Percentiles rank a stretch among this genome's conserved stretches.
phyloP scores from a whole-genome alignment of 805 yeast species.

The Priceomyces melissophilus region DNA sequence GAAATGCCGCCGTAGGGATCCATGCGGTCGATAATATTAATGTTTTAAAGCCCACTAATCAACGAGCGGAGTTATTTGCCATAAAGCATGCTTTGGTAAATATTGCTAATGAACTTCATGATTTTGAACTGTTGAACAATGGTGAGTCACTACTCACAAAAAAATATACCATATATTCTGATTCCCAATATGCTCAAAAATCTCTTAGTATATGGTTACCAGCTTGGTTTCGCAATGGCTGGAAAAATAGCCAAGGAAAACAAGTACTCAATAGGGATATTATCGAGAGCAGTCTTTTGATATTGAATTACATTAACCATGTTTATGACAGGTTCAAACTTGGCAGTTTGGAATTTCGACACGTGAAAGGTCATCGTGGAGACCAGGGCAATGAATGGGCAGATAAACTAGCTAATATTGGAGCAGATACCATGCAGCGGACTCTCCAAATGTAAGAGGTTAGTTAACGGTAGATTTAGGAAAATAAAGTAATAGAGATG shows the following conservation, averaged over 20 bases:
- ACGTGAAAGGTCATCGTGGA: slow-evolving; percentile 76
- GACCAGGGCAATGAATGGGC: slow-evolving; percentile 72
- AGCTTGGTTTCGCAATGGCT: slow-evolving; percentile 57
- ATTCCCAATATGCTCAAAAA: slow-evolving; percentile 65
- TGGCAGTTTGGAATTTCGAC: slow-evolving; percentile 28
- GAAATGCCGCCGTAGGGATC: slow-evolving; percentile 57
- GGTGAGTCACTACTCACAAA: slow-evolving; percentile 7
- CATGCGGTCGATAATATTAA: slow-evolving; percentile 18
- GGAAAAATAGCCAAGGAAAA: slow-evolving; percentile 42
- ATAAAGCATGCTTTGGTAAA: slow-evolving; percentile 50
- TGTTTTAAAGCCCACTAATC: slow-evolving; percentile 57
- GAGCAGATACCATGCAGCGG: slow-evolving; percentile 39
- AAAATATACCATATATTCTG: slow-evolving; percentile 53
- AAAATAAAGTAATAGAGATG: too few species aligned
- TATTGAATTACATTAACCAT: slow-evolving; percentile 8
- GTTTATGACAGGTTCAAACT: slow-evolving; percentile 1
- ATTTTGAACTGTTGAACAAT: slow-evolving; percentile 13
- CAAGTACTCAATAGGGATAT: slow-evolving; percentile 53
- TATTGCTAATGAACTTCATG: slow-evolving; percentile 33
- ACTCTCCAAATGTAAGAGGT: background rate
- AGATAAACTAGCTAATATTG: slow-evolving; percentile 68
- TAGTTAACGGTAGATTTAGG: background rate
- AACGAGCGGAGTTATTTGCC: slow-evolving; percentile 76
- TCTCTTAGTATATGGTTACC: slow-evolving; percentile 55
- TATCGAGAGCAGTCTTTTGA: slow-evolving; percentile 21